Percentiles rank a stretch among this genome's conserved stretches.
phyloP scores from a whole-genome alignment of 257 asterid species.

The Gentiana dahurica region DNA sequence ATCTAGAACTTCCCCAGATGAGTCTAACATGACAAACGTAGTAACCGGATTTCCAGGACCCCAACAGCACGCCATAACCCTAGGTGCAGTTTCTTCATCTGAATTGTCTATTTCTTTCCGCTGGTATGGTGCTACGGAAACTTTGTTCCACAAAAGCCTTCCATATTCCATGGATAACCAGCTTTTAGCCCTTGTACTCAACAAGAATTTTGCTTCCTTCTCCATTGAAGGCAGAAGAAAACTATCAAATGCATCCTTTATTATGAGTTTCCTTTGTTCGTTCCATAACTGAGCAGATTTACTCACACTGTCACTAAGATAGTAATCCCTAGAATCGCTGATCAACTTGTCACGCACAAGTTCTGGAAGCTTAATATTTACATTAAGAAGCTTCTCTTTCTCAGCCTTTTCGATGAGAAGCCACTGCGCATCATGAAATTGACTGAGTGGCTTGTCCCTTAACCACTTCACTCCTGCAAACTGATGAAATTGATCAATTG shows the following conservation, averaged over 20 bases:
- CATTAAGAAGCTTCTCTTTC: conserved; percentile 88
- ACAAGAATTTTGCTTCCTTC: conserved; percentile 74
- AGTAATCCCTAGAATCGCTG: conserved; percentile 67
- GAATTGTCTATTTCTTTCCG: conserved; percentile 71
- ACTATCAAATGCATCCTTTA: conserved; percentile 65
- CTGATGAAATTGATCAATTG: conserved; percentile 85
- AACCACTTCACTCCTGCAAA: conserved; percentile 93
- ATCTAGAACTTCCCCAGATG: conserved; percentile 92
- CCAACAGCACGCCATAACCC: conserved; percentile 99
- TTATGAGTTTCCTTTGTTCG: conserved; percentile 84
- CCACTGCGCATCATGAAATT: conserved; percentile 92
- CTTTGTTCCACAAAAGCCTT: conserved; percentile 73
- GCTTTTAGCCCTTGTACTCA: conserved; percentile 68
- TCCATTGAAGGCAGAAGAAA: conserved; percentile 86
- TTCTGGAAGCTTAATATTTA: conserved; percentile 72
- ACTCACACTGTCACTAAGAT: conserved; percentile 93
- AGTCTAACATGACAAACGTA: conserved; percentile 94
- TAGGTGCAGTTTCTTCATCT: conserved; percentile 82
- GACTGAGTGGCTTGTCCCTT: conserved; percentile 71
- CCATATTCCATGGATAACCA: conserved; percentile 84
- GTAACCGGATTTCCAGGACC: conserved; percentile 98
- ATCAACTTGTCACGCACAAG: conserved; percentile 56
- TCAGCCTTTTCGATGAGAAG: conserved; percentile 95
- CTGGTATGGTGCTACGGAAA: conserved; percentile 80
- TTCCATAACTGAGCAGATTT: conserved; percentile 98